Evolutionary conservation across 176 grass and related monocot species (phyloP).

Genomic region (Oryza meridionalis): DNA sequence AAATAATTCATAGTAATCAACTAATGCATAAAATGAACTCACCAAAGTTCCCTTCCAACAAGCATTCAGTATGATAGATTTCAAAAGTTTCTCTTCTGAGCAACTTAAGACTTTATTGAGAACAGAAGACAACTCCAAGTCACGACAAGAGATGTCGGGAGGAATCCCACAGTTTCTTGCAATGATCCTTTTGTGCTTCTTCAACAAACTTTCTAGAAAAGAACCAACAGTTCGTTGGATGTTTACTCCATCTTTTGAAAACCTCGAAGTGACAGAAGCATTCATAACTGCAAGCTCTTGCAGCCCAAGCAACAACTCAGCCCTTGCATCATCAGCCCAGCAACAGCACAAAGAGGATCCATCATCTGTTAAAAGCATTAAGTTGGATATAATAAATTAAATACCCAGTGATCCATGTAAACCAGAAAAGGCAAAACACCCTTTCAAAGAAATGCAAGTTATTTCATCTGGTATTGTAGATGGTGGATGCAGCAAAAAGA

Average conservation of each 20-base stretch:
- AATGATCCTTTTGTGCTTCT: slow-evolving; percentile 64
- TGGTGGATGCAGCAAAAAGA: slow-evolving; percentile 1
- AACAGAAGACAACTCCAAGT: slow-evolving; percentile 63
- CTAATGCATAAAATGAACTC: slow-evolving; percentile 45
- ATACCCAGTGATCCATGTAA: slow-evolving; percentile 11
- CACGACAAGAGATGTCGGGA: slow-evolving; percentile 63
- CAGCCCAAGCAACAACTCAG: slow-evolving; percentile 68
- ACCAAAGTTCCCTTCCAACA: slow-evolving; percentile 69
- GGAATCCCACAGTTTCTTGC: slow-evolving; percentile 63
- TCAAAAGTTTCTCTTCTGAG: slow-evolving; percentile 74
- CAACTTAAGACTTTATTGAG: slow-evolving; percentile 51
- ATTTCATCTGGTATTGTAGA: not conserved
- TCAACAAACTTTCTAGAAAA: slow-evolving; percentile 67
- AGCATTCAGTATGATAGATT: slow-evolving; percentile 71
- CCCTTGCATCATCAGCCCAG: slow-evolving; percentile 74
- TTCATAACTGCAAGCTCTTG: slow-evolving; percentile 45
- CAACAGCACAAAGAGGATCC: slow-evolving; percentile 81
- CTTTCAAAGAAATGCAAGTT: slow-evolving; percentile 1
- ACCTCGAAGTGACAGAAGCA: slow-evolving; percentile 41
- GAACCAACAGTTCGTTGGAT: slow-evolving; percentile 47
- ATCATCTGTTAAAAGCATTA: slow-evolving; percentile 69
- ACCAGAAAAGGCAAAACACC: slow-evolving; percentile 8
- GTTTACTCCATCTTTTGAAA: slow-evolving; percentile 35
- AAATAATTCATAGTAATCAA: slow-evolving; percentile 23
- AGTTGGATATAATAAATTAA: slow-evolving; percentile 10